These are phyloP conservation scores for Sclerotinia trifoliorum DNA, from an alignment of 2,329 filamentous ascomycete genomes.

Conservation along the genomic window DNA sequence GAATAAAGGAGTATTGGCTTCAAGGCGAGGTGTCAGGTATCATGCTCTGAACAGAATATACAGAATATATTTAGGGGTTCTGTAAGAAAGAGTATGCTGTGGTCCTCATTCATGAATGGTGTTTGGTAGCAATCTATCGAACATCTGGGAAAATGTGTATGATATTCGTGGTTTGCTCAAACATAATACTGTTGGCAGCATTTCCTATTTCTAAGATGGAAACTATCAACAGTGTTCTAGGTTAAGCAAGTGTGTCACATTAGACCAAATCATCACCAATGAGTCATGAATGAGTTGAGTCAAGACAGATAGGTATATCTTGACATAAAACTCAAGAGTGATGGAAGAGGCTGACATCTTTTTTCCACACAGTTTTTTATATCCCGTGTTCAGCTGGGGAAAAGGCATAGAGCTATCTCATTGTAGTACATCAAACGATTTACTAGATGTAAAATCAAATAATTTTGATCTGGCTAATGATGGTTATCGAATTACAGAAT, in stretches of 20 bases:
- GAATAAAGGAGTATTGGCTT: no score
- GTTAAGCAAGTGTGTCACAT: not conserved
- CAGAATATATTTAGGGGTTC: no score
- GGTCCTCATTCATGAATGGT: not conserved
- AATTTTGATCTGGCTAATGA: no score
- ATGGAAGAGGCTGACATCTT: no score
- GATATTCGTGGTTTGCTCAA: not conserved
- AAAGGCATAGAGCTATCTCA: no score
- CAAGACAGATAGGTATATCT: not conserved
- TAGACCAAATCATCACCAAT: not conserved
- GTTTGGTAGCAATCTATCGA: not conserved
- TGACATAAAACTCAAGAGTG: not conserved
- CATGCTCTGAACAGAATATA: not conserved
- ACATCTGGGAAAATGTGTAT: not conserved
- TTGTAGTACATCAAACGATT: not conserved
- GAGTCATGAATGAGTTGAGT: not conserved
- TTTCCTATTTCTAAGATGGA: not conserved
- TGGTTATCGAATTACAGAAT: not conserved
- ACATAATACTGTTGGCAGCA: not conserved
- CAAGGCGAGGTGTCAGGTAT: not conserved
- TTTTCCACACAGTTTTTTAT: not conserved
- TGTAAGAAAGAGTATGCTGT: no score
- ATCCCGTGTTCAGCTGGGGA: not conserved
- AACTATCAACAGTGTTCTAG: not conserved
- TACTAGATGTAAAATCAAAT: no score